Conservation (phyloP, 371 early-diverging fungal genomes). For the Polyrhizophydium stewartii region DNA sequence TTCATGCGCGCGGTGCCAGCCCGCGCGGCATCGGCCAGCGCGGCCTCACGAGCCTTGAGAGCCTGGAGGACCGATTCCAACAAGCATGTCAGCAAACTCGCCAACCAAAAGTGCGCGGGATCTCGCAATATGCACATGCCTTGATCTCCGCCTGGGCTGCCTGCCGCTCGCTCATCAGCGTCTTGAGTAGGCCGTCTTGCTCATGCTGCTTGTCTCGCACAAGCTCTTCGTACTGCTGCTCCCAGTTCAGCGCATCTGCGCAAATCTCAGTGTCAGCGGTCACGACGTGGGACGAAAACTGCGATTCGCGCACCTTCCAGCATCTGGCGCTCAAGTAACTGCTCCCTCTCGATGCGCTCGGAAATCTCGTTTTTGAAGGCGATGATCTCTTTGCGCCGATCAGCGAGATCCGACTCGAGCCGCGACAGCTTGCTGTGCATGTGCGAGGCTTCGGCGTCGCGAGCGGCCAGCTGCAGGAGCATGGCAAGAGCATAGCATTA, state of each 20-base stretch:
- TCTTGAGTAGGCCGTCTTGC: constrained; percentile 4
- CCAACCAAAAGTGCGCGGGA: too few species aligned
- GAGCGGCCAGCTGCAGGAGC: background rate
- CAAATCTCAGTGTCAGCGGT: too few species aligned
- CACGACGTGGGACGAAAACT: too few species aligned
- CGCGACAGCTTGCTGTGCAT: background rate
- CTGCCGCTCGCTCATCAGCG: constrained; percentile 16
- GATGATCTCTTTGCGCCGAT: background rate
- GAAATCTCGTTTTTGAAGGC: constrained; percentile 8
- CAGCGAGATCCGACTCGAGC: constrained; percentile 10
- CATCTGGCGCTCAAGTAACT: constrained; percentile 7
- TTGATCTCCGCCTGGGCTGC: constrained; percentile 17
- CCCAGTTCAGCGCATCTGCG: constrained; percentile 16
- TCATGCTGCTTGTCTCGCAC: constrained; percentile 9
- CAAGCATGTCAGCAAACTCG: too few species aligned
- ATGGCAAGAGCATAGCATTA: too few species aligned
- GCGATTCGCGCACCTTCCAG: constrained; percentile 9
- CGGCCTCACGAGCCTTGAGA: too few species aligned
- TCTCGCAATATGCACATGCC: too few species aligned
- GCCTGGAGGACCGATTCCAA: too few species aligned
- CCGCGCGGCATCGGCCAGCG: too few species aligned
- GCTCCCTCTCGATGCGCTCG: constrained; percentile 9
- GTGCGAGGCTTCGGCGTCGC: background rate
- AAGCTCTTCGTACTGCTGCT: constrained; percentile 13
- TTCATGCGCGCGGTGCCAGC: too few species aligned